Percentiles rank a stretch among this genome's conserved stretches.
Conservation (phyloP, 2,329 filamentous ascomycete species). For the Gliomastix tumulicola region DNA sequence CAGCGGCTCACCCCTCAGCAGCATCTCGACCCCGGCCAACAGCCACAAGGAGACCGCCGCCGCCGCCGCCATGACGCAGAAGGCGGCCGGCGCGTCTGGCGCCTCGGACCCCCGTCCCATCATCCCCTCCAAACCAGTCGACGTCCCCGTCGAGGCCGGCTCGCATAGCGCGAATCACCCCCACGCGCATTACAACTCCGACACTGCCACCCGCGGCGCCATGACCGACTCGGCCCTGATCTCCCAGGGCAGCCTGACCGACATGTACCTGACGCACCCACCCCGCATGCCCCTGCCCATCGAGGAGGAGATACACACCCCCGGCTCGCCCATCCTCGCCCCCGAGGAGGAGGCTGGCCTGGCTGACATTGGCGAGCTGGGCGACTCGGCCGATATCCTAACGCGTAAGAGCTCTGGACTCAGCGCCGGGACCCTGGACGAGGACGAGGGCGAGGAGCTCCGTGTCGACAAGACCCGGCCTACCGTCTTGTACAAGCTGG, state of each 20-base stretch:
- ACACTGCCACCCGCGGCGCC: slow-evolving; percentile 17
- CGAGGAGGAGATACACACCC: slow-evolving; percentile 82
- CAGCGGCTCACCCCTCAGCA: slow-evolving; percentile 37
- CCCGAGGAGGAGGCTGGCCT: slow-evolving; percentile 53
- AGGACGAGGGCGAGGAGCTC: slow-evolving; percentile 72
- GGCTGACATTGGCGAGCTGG: slow-evolving; percentile 40
- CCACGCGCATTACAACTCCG: slow-evolving; percentile 15
- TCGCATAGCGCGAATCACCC: slow-evolving; percentile 26
- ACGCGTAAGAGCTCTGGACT: slow-evolving; percentile 50
- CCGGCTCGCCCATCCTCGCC: slow-evolving; percentile 81
- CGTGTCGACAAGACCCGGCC: slow-evolving; percentile 67
- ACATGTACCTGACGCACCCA: slow-evolving; percentile 63
- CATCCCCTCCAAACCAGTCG: slow-evolving; percentile 48
- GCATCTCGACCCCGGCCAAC: slow-evolving; percentile 18
- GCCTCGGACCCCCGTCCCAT: slow-evolving; percentile 14
- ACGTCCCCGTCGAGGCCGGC: slow-evolving; percentile 38
- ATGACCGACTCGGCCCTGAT: slow-evolving; percentile 34
- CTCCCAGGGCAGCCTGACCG: slow-evolving; percentile 51
- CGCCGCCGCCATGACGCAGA: not conserved
- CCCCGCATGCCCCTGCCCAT: slow-evolving; percentile 89
- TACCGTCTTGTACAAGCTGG: slow-evolving; percentile 75
- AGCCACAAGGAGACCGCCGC: not conserved
- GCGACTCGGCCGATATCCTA: slow-evolving; percentile 40
- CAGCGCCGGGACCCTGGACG: slow-evolving; percentile 59
- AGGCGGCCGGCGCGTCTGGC: too few species aligned